Percentiles rank a stretch among this genome's conserved stretches.
These are phyloP conservation scores for Tolypocladium cylindrosporum DNA, from an alignment of 2,329 filamentous ascomycete genomes.

Conservation along the genomic window DNA sequence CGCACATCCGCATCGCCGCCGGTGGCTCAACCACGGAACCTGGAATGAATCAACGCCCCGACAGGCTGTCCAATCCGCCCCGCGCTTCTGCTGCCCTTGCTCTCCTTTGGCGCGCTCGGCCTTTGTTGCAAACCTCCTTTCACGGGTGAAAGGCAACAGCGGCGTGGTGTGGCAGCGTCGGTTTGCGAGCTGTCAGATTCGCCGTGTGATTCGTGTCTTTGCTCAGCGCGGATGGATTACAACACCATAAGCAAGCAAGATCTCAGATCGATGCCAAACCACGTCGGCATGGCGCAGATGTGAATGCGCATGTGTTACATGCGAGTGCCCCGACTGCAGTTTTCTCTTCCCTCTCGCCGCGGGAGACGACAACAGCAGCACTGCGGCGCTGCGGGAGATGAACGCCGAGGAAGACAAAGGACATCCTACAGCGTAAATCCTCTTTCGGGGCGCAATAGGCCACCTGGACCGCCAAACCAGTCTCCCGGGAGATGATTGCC, in stretches of 20 bases:
- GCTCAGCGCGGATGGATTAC: neutral
- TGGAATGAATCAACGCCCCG: neutral
- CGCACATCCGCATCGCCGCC: no score
- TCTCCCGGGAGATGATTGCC: neutral
- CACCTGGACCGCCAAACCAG: neutral
- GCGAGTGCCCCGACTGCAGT: neutral
- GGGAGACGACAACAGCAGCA: neutral
- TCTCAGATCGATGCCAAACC: neutral
- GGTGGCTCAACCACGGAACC: neutral
- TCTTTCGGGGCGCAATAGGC: neutral
- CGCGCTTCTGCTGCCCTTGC: no score
- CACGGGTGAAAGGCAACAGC: neutral
- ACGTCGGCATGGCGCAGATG: neutral
- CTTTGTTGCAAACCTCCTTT: neutral
- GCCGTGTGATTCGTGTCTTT: neutral
- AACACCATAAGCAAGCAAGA: neutral
- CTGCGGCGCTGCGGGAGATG: neutral
- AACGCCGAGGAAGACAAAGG: neutral
- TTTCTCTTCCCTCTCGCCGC: neutral
- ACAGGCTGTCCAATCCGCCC: neutral
- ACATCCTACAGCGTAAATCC: neutral
- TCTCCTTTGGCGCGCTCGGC: neutral
- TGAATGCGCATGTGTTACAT: neutral
- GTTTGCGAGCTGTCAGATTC: neutral
- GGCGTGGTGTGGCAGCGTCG: neutral